Evolutionary conservation across 495 filamentous ascomycete genomes (phyloP), one percentile per base, ranked within the genome.

Genomic region (Thozetella sp.): DNA sequence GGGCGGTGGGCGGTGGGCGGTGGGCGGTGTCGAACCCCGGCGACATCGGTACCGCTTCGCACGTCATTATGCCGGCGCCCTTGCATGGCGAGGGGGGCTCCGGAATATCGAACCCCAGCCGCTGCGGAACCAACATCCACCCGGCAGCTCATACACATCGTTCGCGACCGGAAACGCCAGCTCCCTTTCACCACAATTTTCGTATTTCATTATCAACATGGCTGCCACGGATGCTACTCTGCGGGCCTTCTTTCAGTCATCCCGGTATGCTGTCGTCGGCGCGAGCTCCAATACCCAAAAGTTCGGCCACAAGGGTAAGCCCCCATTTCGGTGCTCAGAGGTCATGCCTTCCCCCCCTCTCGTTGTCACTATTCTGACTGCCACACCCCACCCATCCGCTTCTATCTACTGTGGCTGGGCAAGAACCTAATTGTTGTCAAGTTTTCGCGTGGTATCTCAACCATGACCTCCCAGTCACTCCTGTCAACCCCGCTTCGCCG

Each of bases 391-490:
- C n/a, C 43, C 23, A 10, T 15, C 43, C 51, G 25, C 20, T 30
- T 22, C 2, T 30, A 30, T 22, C 51, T 25, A 19, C 6, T 24
- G 20, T 45, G 6, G 45, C 57, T 25, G 26, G n/a, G n/a, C n/a
- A n/a, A n/a, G n/a, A n/a, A n/a, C n/a, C 66, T 75, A 61, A 72
- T 66, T 48, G 19, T 13, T n/a, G n/a, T 25, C 2, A 69, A 96
- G 93, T 98, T 59, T 89, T 97, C 64, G 83, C 82, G 30, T 98
- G 93, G 93, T 98, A 98, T 76, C 82, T 90, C 61, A 71, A 77
- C 30, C 93, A 92, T 72, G 77, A 79, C 25, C 84, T 98, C 19
- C 87, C 87, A 12, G 92, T 88, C 6, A 90, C 86, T 0, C 92
- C 93, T 13, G 82, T 98, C 73, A 97, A 97, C 72, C 93, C 94